These are phyloP conservation scores for Leucocoprinus sp. DNA, from an alignment of 768 basidiomycete genomes.

Conservation along the genomic window DNA sequence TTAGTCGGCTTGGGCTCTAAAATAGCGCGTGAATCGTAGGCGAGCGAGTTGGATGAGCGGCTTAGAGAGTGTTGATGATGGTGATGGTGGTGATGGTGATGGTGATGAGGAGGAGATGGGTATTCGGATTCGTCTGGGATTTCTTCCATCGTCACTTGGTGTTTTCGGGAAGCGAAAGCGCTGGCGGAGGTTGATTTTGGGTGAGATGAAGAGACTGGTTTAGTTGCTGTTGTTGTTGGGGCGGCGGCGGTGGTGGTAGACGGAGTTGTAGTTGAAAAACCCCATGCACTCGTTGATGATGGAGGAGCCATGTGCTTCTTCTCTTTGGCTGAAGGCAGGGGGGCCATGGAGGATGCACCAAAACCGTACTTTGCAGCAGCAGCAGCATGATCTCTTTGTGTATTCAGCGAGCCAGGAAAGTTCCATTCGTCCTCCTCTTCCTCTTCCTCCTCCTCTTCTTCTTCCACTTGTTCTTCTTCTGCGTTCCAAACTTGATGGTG, in stretches of 20 bases:
- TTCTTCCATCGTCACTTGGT: conserved; percentile 6
- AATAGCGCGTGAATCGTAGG: conserved; percentile 1
- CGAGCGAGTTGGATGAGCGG: conserved; percentile 2
- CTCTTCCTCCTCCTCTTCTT: conserved; percentile 6
- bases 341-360: not conserved
- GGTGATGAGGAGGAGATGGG: too few relatives aligned
- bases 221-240: not conserved
- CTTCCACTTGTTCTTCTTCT: conserved; percentile 2
- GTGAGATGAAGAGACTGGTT: not conserved
- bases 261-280: not conserved
- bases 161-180: not conserved
- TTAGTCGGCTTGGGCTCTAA: conserved; percentile 8
- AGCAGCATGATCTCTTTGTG: not conserved
- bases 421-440: conserved; percentile 4
- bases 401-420: conserved; percentile 8
- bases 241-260: not conserved
- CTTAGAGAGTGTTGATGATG: too few relatives aligned
- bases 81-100: too few relatives aligned
- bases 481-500: conserved; percentile 8
- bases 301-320: not conserved
- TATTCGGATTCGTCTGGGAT: conserved; percentile 4
- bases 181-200: not conserved
- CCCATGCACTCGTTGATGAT: not conserved
- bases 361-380: not conserved
- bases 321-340: not conserved